A percentile compares a stretch with the other conserved stretches of the same genome.
These are phyloP conservation scores for Suillus occidentalis DNA, from an alignment of 768 basidiomycete genomes.

Conservation along the genomic window DNA sequence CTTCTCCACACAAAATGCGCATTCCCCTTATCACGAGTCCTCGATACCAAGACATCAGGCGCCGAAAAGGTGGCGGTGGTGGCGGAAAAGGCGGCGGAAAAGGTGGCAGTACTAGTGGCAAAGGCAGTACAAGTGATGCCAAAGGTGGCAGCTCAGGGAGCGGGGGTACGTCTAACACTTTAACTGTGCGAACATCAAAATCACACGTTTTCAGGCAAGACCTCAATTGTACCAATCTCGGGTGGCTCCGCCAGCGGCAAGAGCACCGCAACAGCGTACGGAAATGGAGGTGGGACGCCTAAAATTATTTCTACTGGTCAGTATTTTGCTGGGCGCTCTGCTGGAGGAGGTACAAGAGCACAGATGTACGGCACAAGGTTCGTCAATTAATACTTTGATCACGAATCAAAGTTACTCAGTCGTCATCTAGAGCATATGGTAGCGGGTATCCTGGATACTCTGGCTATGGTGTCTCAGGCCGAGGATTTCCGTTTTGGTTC, in stretches of 20 bases:
- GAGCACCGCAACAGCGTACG: slow-evolving; percentile 31
- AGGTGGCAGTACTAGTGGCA: slow-evolving; percentile 9
- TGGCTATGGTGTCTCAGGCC: slow-evolving; percentile 46
- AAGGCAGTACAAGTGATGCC: slow-evolving; percentile 9
- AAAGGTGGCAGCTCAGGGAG: slow-evolving; percentile 7
- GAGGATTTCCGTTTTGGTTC: slow-evolving; percentile 63
- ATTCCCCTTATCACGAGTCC: slow-evolving; percentile 19
- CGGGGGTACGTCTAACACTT: background rate
- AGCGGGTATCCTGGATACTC: slow-evolving; percentile 60
- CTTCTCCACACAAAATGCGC: slow-evolving; percentile 15
- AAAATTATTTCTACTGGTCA: slow-evolving; percentile 44
- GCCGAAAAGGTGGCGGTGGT: slow-evolving; percentile 36
- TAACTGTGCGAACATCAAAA: background rate
- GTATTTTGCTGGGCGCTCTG: slow-evolving; percentile 44
- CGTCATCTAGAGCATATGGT: slow-evolving; percentile 47
- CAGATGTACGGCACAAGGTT: slow-evolving; percentile 48
- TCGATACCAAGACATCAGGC: slow-evolving; percentile 12
- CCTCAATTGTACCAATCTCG: slow-evolving; percentile 20
- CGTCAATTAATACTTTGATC: slow-evolving; percentile 15
- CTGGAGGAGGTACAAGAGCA: slow-evolving; percentile 52
- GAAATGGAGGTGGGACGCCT: slow-evolving; percentile 31
- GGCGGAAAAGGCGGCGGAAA: slow-evolving; percentile 18
- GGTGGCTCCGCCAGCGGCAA: slow-evolving; percentile 24
- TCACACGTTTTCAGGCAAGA: slow-evolving; percentile 1
- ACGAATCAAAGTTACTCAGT: background rate